phyloP scores from a whole-genome alignment of 2,329 filamentous ascomycete genomes.

The Aspergillus fumigatus region DNA sequence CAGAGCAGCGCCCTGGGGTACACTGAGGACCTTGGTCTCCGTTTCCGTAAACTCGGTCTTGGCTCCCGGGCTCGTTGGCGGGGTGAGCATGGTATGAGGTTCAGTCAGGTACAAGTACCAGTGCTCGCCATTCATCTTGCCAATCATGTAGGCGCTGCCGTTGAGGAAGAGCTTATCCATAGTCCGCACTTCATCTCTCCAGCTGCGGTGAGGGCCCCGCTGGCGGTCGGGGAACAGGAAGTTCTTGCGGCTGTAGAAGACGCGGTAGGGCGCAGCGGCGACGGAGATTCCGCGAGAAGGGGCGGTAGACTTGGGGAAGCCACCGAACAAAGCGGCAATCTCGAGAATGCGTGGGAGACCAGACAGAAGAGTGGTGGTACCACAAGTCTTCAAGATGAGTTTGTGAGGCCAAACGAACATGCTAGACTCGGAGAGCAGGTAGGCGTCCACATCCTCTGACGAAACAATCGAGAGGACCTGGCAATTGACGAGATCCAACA shows the following conservation, averaged over 20 bases:
- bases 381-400: slow-evolving; percentile 96
- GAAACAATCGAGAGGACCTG: slow-evolving; percentile 93
- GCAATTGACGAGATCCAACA: slow-evolving; percentile 98
- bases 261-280: slow-evolving; percentile 83
- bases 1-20: slow-evolving; percentile 39
- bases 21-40: slow-evolving; percentile 55
- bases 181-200: slow-evolving; percentile 91
- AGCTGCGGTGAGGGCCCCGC: slow-evolving; percentile 90
- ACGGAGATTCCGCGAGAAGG: slow-evolving; percentile 63
- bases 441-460: slow-evolving; percentile 91
- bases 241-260: slow-evolving; percentile 99
- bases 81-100: slow-evolving; percentile 72
- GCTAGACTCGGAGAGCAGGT: slow-evolving; percentile 96
- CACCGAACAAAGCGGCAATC: slow-evolving; percentile 80
- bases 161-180: slow-evolving; percentile 87
- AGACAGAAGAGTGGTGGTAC: slow-evolving; percentile 87
- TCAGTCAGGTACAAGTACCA: slow-evolving; percentile 98
- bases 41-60: slow-evolving; percentile 49
- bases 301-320: slow-evolving; percentile 78
- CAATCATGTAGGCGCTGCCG: slow-evolving; percentile 98
- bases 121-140: slow-evolving; percentile 99
- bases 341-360: slow-evolving; percentile 87
- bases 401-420: slow-evolving; percentile 99
- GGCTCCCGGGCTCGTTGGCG: slow-evolving; percentile 66
- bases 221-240: slow-evolving; percentile 95